Evolutionary conservation across 2,329 filamentous ascomycete genomes (phyloP), one percentile per base, ranked within the genome.

Genomic region (Dichotomopilus funicola): DNA sequence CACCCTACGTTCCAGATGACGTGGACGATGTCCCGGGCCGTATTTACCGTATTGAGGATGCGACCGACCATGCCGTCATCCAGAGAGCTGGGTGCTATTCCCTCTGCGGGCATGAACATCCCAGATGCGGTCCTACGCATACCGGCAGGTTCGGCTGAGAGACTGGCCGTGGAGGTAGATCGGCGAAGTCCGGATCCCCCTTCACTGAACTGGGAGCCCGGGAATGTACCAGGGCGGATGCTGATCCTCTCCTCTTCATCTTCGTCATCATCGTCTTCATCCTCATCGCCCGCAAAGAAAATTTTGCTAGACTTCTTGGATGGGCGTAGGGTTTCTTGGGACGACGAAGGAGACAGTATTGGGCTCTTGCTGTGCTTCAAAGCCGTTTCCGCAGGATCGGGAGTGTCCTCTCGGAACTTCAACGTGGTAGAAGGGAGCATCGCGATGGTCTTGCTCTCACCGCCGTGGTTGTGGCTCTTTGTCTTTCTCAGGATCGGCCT

Each of bases 71-170:
- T 78, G 47, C 87, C 86, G 51, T 79, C 76, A 65, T 75, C 81
- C 58, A 78, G 74, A 49, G 72, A 77, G 47, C 70, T 78, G 67
- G 71, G 75, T 61, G 90, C 88, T 58, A 83, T 83, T 63, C 91
- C 87, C 63, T 91, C 88, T 63, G 86, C 87, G 6, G 90, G 89
- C 87, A 95, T 91, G 65, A 95, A 87, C 89, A 95, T 95, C 63
- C 90, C 91, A 41, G 89, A 94, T 50, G 84, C 78, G 19, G 89
- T 95, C 62, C 91, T 80, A 59, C 86, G 83, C 76, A 95, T 85
- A 51, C 85, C 85, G 13, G 71, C 74, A 44, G 78, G 73, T 57
- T 81, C 78, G 19, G 73, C 74, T n/a, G 67, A 70, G n/a, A 81
- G 69, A 58, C 73, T 78, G 65, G 69, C 69, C 42, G 75, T 70